Percentiles rank a stretch among this genome's conserved stretches.
These are phyloP conservation scores for Wickerhamiella vanderwaltii DNA, from an alignment of 805 yeast species.

Conservation along the genomic window DNA sequence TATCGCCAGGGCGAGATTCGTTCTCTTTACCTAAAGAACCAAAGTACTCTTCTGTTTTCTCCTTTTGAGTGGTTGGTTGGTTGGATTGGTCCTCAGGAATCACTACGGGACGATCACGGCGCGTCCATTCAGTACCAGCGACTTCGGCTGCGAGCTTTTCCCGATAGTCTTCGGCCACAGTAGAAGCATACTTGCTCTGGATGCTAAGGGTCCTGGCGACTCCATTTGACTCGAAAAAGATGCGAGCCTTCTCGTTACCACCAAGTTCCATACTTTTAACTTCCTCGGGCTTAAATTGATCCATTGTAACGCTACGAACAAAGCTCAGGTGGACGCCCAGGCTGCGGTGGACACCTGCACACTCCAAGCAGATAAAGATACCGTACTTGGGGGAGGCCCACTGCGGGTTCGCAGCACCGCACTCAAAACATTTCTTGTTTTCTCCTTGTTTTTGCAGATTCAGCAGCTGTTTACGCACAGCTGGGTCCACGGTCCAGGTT, in stretches of 20 bases:
- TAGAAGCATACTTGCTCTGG: slow-evolving; percentile 68
- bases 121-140: slow-evolving; percentile 58
- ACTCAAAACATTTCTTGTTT: slow-evolving; percentile 86
- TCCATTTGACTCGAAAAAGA: slow-evolving; percentile 61
- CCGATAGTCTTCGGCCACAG: slow-evolving; percentile 90
- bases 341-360: slow-evolving; percentile 91
- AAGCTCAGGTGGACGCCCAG: slow-evolving; percentile 94
- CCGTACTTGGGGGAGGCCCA: slow-evolving; percentile 99
- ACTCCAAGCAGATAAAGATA: slow-evolving; percentile 89
- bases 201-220: slow-evolving; percentile 52
- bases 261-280: slow-evolving; percentile 84
- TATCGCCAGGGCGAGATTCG: slow-evolving; percentile 55
- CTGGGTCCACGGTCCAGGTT: slow-evolving; percentile 89
- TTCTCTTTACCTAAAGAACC: slow-evolving; percentile 66
- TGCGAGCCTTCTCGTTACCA: slow-evolving; percentile 68
- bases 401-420: slow-evolving; percentile 92
- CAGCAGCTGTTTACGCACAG: slow-evolving; percentile 52
- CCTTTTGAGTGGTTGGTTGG: slow-evolving; percentile 17
- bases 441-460: slow-evolving; percentile 70
- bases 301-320: slow-evolving; percentile 96
- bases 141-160: slow-evolving; percentile 61
- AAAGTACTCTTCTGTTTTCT: slow-evolving; percentile 61
- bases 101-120: slow-evolving; percentile 31
- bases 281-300: slow-evolving; percentile 92
- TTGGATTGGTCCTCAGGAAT: slow-evolving; percentile 20